Percentiles rank a stretch among this genome's conserved stretches.
Conservation (phyloP, 2,329 filamentous ascomycete species). For the Monilinia aucupariae region DNA sequence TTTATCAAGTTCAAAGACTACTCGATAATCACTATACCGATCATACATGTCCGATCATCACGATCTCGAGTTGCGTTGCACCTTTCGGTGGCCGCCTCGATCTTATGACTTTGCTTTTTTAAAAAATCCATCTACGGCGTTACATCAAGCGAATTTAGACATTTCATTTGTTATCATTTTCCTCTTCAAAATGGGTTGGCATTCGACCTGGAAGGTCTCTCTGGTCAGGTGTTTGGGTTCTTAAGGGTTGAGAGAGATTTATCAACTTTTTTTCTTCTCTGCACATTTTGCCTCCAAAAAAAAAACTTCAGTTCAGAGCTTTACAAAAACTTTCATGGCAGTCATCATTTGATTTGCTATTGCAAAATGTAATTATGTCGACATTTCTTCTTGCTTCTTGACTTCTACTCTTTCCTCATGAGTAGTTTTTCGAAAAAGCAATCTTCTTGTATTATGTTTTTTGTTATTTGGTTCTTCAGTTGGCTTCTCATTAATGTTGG, state of each 20-base stretch:
- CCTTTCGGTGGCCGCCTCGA: constrained; percentile 35
- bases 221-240: constrained; percentile 37
- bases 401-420: constrained; percentile 16
- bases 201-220: constrained; percentile 33
- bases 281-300: constrained; percentile 29
- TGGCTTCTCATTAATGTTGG: constrained; percentile 25
- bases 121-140: constrained; percentile 28
- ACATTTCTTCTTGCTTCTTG: constrained; percentile 30
- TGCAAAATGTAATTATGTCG: constrained; percentile 37
- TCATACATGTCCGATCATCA: constrained; percentile 25
- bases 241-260: constrained; percentile 31
- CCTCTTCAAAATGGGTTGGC: constrained; percentile 35
- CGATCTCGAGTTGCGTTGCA: constrained; percentile 37
- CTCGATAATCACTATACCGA: constrained; percentile 30
- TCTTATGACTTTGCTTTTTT: constrained; percentile 34
- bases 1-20: constrained; percentile 24
- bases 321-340: constrained; percentile 30
- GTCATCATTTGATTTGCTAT: constrained; percentile 30
- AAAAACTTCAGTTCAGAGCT: constrained; percentile 27
- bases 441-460: constrained; percentile 36
- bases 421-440: constrained; percentile 23
- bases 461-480: constrained; percentile 26
- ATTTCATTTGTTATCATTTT: constrained; percentile 30
- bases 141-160: constrained; percentile 33
- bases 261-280: constrained; percentile 31